Evolutionary conservation across 805 yeast genomes (phyloP), one percentile per base, ranked within the genome.

Genomic region (Wickerhamomyces alni): DNA sequence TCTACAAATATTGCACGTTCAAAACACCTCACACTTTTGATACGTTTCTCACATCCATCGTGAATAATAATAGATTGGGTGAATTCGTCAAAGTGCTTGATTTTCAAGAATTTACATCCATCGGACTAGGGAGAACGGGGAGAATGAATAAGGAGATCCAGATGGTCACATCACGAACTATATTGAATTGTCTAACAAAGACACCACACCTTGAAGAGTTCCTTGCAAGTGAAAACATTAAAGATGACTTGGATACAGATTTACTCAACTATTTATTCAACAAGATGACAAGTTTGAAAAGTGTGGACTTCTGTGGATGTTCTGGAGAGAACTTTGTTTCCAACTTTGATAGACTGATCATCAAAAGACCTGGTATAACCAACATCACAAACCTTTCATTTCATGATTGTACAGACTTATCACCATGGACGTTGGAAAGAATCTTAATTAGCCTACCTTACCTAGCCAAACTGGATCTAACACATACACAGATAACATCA

Each of bases 141-240:
- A 74, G 82, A 50, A 88, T 88, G 95, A 89, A 85, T 62, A 81
- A 77, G 59, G 94, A 85, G 61, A 88, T 88, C 50, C 94, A 88
- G 61, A 85, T 86, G 85, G 87, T 88, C 30, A 88, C 96, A 0
- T 69, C 81, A 30, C 64, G 66, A 21, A 88, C 96, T 3, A 77
- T 88, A 18, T 59, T 74, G 34, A 67, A 75, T 17, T 85, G 87
- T 41, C 66, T 88, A 22, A 54, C 61, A 37, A 59, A 75, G 42
- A 80, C 85, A 1, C 83, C 87, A 0, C 80, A 82, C 47, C 62
- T 89, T 37, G 63, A 75, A 10, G 96, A 88, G 57, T 87, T 89
- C 57, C 65, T 87, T 40, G 93, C 87, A 2, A 76, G 84, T 47
- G 97, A 88, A 57, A 82, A 84, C 50, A 83, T 88, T 42, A 93